Evolutionary conservation across 192 early-diverging fungal genomes (phyloP).

Genomic region (Spinellus fusiger): DNA sequence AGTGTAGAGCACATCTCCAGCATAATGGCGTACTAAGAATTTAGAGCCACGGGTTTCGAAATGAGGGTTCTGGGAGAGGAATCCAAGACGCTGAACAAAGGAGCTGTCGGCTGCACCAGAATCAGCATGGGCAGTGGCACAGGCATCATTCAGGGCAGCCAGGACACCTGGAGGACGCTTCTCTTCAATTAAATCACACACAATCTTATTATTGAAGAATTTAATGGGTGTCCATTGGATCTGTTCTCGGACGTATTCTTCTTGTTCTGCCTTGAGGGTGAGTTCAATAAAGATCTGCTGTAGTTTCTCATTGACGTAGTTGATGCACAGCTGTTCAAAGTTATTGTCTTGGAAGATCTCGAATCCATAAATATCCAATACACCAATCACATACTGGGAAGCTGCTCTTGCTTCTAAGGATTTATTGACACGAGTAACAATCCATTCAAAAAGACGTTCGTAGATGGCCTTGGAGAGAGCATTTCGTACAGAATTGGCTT

Average conservation of each 20-base stretch:
- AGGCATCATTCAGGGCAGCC: conserved; percentile 94
- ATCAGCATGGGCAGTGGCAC: conserved; percentile 95
- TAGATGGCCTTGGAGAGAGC: conserved; percentile 94
- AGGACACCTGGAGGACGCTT: conserved; percentile 92
- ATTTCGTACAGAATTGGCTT: conserved; percentile 86
- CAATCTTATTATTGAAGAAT: conserved; percentile 99
- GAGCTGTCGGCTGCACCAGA: conserved; percentile 71
- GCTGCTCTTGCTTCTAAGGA: conserved; percentile 67
- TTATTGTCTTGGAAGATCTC: conserved; percentile 94
- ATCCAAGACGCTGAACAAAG: conserved; percentile 61
- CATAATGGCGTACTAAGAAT: conserved; percentile 92
- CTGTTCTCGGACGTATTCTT: conserved; percentile 93
- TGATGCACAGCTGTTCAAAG: conserved; percentile 99
- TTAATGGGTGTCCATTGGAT: conserved; percentile 99
- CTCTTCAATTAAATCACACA: conserved; percentile 97
- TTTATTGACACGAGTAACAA: conserved; percentile 86
- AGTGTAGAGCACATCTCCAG: conserved; percentile 91
- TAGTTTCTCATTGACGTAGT: conserved; percentile 95
- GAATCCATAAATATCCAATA: conserved; percentile 98
- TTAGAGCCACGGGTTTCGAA: conserved; percentile 64
- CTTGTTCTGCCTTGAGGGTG: conserved; percentile 97
- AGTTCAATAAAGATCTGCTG: conserved; percentile 99
- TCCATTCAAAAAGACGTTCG: conserved; percentile 96
- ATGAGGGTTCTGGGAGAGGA: conserved; percentile 65
- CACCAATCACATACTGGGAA: conserved; percentile 73